These are phyloP conservation scores for Aspergillus glaucus DNA, from an alignment of 2,329 filamentous ascomycete genomes.

Conservation along the genomic window DNA sequence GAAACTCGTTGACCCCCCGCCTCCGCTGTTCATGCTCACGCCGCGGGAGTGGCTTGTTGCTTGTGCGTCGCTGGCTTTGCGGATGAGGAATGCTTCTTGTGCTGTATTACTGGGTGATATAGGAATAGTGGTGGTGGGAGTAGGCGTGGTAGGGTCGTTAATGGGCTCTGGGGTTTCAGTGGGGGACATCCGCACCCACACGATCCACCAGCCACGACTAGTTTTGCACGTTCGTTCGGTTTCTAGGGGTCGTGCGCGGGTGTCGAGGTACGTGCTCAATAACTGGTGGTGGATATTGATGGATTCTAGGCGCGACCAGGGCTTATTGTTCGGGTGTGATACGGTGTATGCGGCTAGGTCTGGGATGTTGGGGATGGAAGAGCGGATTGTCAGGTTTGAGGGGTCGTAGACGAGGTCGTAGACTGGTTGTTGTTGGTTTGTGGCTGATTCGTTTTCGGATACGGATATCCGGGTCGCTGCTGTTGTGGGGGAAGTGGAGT, in stretches of 20 bases:
- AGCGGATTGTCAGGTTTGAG: constrained; percentile 51
- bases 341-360: constrained; percentile 39
- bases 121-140: background rate
- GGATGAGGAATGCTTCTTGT: constrained; percentile 42
- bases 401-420: constrained; percentile 59
- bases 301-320: constrained; percentile 53
- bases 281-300: constrained; percentile 58
- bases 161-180: constrained; percentile 5
- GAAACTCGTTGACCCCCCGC: constrained; percentile 17
- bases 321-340: constrained; percentile 4
- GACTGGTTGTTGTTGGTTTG: constrained; percentile 36
- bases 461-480: constrained; percentile 33
- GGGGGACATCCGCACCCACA: constrained; percentile 53
- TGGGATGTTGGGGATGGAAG: constrained; percentile 59
- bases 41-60: constrained; percentile 26
- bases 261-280: constrained; percentile 50
- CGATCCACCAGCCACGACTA: constrained; percentile 60
- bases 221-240: constrained; percentile 59
- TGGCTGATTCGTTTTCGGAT: constrained; percentile 24
- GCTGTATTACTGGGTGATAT: background rate
- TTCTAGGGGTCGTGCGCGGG: constrained; percentile 42
- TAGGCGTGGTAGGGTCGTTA: background rate
- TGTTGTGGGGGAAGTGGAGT: constrained; percentile 41
- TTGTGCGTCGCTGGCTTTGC: constrained; percentile 37
- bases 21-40: constrained; percentile 18